A percentile compares a stretch with the other conserved stretches of the same genome.
phyloP scores from a whole-genome alignment of 2,329 filamentous ascomycete species.

The Botrytis hyacinthi region DNA sequence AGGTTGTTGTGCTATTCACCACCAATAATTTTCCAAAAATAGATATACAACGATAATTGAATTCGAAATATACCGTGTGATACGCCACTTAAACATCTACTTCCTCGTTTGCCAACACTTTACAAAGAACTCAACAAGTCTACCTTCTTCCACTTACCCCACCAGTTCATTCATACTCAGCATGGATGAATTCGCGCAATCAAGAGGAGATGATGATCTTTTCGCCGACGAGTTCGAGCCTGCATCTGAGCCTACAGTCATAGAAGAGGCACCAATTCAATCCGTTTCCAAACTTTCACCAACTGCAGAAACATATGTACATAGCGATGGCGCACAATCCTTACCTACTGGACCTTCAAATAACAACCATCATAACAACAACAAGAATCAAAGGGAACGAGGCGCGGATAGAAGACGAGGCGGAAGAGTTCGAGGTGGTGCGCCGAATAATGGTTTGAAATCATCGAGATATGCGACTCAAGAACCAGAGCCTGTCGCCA shows the following conservation, averaged over 20 bases:
- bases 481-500: not conserved
- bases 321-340: constrained; percentile 6
- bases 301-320: constrained; percentile 2
- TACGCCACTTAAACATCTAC: not conserved
- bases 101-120: not conserved
- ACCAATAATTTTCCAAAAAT: not conserved
- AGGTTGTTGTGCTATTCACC: not conserved
- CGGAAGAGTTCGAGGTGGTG: constrained; percentile 21
- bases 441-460: constrained; percentile 26
- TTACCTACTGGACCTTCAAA: constrained; percentile 5
- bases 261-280: constrained; percentile 24
- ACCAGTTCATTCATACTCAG: constrained; percentile 4
- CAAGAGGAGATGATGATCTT: constrained; percentile 38
- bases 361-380: not conserved
- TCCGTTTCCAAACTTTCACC: not conserved
- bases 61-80: not conserved
- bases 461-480: constrained; percentile 31
- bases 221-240: constrained; percentile 40
- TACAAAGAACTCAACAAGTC: not conserved
- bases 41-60: not conserved
- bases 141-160: not conserved
- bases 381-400: constrained; percentile 21
- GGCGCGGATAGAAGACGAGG: constrained; percentile 21
- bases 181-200: constrained; percentile 40
- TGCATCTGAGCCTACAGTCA: constrained; percentile 26